Base-by-base conservation (phyloP, 768 basidiomycete species). In the Cystofilobasidium capitatum region DNA sequence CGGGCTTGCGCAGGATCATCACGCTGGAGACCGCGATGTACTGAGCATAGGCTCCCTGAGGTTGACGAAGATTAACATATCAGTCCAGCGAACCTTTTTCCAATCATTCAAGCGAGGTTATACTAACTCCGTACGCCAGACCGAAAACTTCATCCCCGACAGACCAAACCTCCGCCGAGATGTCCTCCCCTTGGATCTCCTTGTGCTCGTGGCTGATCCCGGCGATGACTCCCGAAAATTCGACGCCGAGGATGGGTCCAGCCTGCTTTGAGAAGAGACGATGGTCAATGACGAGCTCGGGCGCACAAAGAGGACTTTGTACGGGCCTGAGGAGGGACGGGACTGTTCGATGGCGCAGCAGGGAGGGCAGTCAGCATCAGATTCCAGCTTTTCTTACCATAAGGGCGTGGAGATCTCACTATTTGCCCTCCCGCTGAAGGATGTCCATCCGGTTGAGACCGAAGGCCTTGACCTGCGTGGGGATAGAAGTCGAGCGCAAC, bases 21-120 rank as follows among this genome's bases (percentile, higher is more conserved):
- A 82, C 83, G 68, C 85, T 80, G 10, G 82, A 79, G 47, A 85
- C 83, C 33, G 80, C 82, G 70, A 97, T 84, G 75, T 85, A 93
- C 75, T 93, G 88, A 40, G 91, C 91, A 73, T 92, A 93, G 51
- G 91, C 90, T 40, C 91, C 91, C 91, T 92, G 59, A n/a, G 20
- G 44, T 33, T 35, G 16, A 59, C 26, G 55, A 49, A 31, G 45
- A 39, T 68, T 24, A 17, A 17, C 20, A 35, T 2, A 24, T 39
- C 60, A 49, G 45, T 17, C 7, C 47, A 22, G 22, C 14, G 17
- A 13, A 36, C 40, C 49, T 8, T 35, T 26, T 58, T 37, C 33
- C 33, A 20, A 67, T 10, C 37, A 45, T 49, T 5, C 26, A 20
- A 64, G 29, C 10, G 22, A 33, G 26, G 29, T 1, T 8, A 4